These are phyloP conservation scores for Macrophomina tecta DNA, from an alignment of 2,329 filamentous ascomycete species.

Conservation along the genomic window DNA sequence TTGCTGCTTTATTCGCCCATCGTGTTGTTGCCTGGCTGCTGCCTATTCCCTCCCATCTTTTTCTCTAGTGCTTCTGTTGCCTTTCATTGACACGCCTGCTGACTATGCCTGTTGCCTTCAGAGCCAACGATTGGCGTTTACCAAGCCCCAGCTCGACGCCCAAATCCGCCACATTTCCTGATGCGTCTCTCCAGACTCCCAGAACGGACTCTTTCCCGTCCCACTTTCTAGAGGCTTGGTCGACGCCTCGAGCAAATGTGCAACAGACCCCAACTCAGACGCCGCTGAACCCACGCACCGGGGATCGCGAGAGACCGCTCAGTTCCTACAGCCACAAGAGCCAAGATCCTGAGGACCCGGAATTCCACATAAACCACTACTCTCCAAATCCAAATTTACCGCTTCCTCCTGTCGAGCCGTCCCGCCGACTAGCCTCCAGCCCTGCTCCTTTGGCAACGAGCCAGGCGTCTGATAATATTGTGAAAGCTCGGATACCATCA, in stretches of 20 bases:
- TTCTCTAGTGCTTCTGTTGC: background rate
- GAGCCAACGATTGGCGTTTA: slow-evolving; percentile 55
- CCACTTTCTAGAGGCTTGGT: slow-evolving; percentile 58
- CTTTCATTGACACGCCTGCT: slow-evolving; percentile 17
- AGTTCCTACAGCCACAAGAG: slow-evolving; percentile 44
- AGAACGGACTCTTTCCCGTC: slow-evolving; percentile 50
- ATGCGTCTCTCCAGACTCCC: slow-evolving; percentile 52
- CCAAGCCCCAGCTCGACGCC: slow-evolving; percentile 58
- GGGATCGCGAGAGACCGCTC: slow-evolving; percentile 42
- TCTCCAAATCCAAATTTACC: slow-evolving; percentile 60
- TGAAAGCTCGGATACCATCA: background rate
- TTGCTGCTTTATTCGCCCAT: background rate
- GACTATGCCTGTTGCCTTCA: slow-evolving; percentile 31
- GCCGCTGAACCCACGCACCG: slow-evolving; percentile 46
- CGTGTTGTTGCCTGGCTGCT: slow-evolving; percentile 12
- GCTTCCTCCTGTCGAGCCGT: slow-evolving; percentile 66
- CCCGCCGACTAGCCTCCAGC: slow-evolving; percentile 65
- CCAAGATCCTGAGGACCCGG: slow-evolving; percentile 46
- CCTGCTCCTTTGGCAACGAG: slow-evolving; percentile 49
- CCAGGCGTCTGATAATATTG: background rate
- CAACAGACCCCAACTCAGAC: slow-evolving; percentile 51
- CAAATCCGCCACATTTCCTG: slow-evolving; percentile 49
- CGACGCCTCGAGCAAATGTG: slow-evolving; percentile 51
- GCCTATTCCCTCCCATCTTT: background rate
- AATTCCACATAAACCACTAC: slow-evolving; percentile 68